Base-by-base conservation (phyloP, 176 grass and related monocot species). In the Saccharum spontaneum region DNA sequence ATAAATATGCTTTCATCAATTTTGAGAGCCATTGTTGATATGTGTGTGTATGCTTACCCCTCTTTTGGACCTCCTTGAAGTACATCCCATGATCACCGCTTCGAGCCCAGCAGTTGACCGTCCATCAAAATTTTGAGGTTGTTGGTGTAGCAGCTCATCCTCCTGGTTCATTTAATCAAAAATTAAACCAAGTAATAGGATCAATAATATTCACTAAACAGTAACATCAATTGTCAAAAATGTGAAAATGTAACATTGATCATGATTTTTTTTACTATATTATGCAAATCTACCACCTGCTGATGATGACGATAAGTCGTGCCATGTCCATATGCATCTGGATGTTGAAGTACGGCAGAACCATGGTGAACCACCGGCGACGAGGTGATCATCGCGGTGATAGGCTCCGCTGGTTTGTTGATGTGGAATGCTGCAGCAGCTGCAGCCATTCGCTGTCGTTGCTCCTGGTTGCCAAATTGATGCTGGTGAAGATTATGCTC, bases 61-160 rank as follows among this genome's bases (percentile, higher is more conserved):
- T 89, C 80, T 88, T 85, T 83, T 94, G 12, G 78, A 64, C 63
- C 87, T 89, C 57, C 91, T 75, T 46, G 93, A 78, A 50, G 91
- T 94, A 79, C 90, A 98, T 38, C 89, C 86, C 86, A 88, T 92
- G 60, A 98, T 90, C 63, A 98, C 79, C 61, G 90, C 97, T 73
- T 98, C 93, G 20, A 98, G 82, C 17, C 89, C 86, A 83, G 93
- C 83, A 41, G 91, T 67, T 14, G 89, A 82, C 44, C 82, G 78
- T 3, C 83, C 81, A 34, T 90, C 89, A 46, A 92, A 85, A 80
- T 90, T 88, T n/a, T 84, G 69, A 33, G 85, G 67, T 77, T 90
- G 86, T 80, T 90, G 86, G 71, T 87, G 81, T 54, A 69, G 70
- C 23, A 8, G 62, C 64, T 80, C 67, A 11, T 84, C 89, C 76